phyloP scores from a whole-genome alignment of 495 filamentous ascomycete species.

The Cenococcum geophilum region DNA sequence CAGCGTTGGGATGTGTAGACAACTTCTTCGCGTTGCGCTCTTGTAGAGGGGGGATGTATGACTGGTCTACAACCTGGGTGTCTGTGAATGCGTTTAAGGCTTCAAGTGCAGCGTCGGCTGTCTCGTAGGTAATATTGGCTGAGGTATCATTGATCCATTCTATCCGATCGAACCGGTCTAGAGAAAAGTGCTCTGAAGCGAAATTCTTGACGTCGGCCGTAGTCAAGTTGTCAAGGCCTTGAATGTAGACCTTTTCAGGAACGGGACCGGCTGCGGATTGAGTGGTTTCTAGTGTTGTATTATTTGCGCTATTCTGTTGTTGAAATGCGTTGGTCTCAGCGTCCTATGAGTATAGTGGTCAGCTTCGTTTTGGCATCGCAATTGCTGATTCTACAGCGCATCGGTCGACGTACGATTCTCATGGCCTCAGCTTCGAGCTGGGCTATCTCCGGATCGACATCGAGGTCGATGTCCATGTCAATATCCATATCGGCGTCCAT shows the following conservation, averaged over 20 bases:
- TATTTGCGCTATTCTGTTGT: neutral
- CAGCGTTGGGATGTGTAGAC: conserved; percentile 58
- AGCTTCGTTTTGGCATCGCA: neutral
- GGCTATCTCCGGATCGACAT: conserved; percentile 8
- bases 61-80: conserved; percentile 39
- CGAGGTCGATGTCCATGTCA: conserved; percentile 23
- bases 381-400: neutral
- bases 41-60: conserved; percentile 31
- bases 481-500: conserved; percentile 6
- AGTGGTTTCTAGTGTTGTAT: neutral
- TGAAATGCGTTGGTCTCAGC: neutral
- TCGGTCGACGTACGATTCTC: neutral
- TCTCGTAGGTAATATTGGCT: conserved; percentile 74
- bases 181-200: conserved; percentile 55
- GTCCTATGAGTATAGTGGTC: neutral
- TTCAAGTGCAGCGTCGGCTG: conserved; percentile 58
- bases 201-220: conserved; percentile 71
- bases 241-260: conserved; percentile 68
- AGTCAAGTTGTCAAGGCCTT: conserved; percentile 74
- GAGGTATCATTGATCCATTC: conserved; percentile 97
- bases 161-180: conserved; percentile 51
- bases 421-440: neutral
- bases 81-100: conserved; percentile 62
- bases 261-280: conserved; percentile 28
- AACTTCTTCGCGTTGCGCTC: conserved; percentile 55